Conservation (phyloP, 441 rosid genomes). For the Hura crepitans region DNA sequence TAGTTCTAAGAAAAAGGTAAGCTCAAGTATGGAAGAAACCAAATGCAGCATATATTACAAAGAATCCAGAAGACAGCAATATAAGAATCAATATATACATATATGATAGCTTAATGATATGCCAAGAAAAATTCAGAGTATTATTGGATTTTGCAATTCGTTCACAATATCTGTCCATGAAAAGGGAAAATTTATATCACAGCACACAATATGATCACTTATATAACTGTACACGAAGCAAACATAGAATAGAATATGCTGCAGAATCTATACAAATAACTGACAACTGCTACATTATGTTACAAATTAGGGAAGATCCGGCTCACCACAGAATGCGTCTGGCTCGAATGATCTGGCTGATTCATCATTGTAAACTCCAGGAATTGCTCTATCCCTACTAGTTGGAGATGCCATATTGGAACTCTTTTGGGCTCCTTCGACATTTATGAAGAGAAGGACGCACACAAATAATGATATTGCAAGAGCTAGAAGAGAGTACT, state of each 20-base stretch:
- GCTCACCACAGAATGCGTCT: conserved; percentile 82
- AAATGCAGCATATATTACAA: no score
- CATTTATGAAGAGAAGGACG: conserved; percentile 49
- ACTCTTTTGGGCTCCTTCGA: conserved; percentile 43
- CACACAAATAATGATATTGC: conserved; percentile 52
- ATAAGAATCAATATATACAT: no score
- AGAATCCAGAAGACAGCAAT: no score
- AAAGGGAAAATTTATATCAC: background rate
- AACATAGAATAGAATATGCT: background rate
- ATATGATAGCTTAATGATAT: no score
- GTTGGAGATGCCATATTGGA: conserved; percentile 28
- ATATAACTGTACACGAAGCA: background rate
- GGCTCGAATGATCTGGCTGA: conserved; percentile 88
- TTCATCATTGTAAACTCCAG: conserved; percentile 76
- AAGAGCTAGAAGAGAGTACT: conserved; percentile 63
- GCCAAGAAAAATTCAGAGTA: background rate
- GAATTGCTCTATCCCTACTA: conserved; percentile 42
- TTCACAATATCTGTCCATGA: background rate
- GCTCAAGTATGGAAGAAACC: no score
- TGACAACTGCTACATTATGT: background rate
- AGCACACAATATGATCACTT: background rate
- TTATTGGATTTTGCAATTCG: background rate
- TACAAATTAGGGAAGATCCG: conserved; percentile 30
- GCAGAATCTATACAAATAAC: conserved; percentile 11
- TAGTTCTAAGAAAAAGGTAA: no score